Conservation (phyloP, 345 rosid genomes). For the Kernera saxatilis region DNA sequence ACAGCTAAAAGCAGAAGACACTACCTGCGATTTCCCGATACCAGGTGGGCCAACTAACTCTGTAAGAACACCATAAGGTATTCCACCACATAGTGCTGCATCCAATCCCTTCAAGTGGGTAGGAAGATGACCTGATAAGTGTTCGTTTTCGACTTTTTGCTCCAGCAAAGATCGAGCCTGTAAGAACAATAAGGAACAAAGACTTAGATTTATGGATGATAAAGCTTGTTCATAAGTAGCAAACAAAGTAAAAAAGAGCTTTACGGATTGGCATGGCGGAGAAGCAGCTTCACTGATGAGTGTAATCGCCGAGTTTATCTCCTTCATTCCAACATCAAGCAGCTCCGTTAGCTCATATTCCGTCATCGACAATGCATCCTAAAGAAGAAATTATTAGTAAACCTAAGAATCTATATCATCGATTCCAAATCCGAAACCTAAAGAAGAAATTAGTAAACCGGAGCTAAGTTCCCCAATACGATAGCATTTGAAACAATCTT, state of each 20-base stretch:
- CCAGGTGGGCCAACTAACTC: slow-evolving; percentile 90
- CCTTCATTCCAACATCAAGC: slow-evolving; percentile 48
- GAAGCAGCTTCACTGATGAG: slow-evolving; percentile 54
- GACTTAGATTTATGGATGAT: neutral
- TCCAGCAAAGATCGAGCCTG: slow-evolving; percentile 57
- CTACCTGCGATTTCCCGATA: slow-evolving; percentile 81
- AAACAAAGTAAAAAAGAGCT: neutral
- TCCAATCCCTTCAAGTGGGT: slow-evolving; percentile 71
- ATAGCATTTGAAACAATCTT: neutral
- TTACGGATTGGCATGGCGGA: slow-evolving; percentile 63
- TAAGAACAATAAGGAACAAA: neutral
- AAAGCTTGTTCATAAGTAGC: neutral
- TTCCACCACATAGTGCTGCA: slow-evolving; percentile 65
- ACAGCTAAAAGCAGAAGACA: neutral
- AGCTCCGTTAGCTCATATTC: slow-evolving; percentile 78
- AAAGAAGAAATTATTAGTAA: neutral
- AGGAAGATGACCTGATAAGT: slow-evolving; percentile 61
- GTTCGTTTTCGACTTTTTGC: slow-evolving; percentile 40
- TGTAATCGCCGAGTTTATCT: slow-evolving; percentile 47
- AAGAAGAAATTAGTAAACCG: neutral
- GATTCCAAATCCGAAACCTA: neutral
- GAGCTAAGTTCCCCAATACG: neutral
- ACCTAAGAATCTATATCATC: neutral
- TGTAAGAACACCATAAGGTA: slow-evolving; percentile 81
- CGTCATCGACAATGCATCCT: slow-evolving; percentile 71